Base-by-base conservation (phyloP, 371 early-diverging fungal species). In the Mortierella sp. region DNA sequence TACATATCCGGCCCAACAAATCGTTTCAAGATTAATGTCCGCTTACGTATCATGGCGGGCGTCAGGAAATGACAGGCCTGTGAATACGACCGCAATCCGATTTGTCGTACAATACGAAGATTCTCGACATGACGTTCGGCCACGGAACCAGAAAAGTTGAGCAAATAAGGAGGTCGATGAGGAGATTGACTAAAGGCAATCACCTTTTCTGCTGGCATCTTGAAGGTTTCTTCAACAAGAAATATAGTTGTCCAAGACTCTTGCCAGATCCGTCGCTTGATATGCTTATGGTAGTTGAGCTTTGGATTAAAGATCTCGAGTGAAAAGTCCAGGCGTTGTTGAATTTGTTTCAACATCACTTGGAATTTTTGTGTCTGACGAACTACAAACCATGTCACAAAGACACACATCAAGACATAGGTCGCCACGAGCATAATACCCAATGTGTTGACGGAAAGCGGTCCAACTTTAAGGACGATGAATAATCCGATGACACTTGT, bases 51-150 rank as follows among this genome's bases (percentile, higher is more conserved):
- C 62, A 84, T 61, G 21, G 73, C 67, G 3, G 60, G 66, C 1
- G 74, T 74, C 28, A 75, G 60, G 45, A 80, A 83, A 48, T 73
- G 77, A 7, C 71, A 67, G 12, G 77, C 86, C 45, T 83, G 70
- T 19, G 72, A 69, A 70, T 88, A 89, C 3, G 85, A 72, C 18
- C 68, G 60, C 25, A 84, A 72, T 1, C 89, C 89, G 25, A 88
- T 86, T 23, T 81, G 82, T 25, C 85, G 82, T 51, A 88, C 83
- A 29, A 89, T 81, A 26, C 84, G 75, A 59, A 89, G 61, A 67
- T 89, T 89, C 80, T 89, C 90, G 7, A 89, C 76, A 61, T 89
- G 90, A 14, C 90, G 79, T 64, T 89, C 90, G 0, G 89, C 86
- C 4, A 86, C 86, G 47, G 85, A 82, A 1, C 90, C 90, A 16